Evolutionary conservation across 441 rosid species (phyloP), one percentile per base, ranked within the genome.

Genomic region (Adansonia madagascariensis): DNA sequence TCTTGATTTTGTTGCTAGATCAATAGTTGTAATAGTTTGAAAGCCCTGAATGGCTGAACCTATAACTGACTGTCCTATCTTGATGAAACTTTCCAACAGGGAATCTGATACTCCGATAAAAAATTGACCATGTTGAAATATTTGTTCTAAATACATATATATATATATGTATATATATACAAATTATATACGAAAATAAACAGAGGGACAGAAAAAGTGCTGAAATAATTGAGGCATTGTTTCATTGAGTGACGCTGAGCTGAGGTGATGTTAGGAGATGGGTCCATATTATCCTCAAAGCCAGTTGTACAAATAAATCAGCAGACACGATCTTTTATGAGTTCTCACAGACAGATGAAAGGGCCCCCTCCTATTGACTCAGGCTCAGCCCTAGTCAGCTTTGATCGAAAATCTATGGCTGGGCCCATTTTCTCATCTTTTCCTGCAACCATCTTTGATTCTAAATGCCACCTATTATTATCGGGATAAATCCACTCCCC

Each of bases 221-320:
- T 57, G 66, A 31, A 31, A 62, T 31, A 62, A 62, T 62, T 62
- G 67, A 62, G 67, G 67, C n/a, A 61, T 61, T 61, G 8, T n/a
- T 61, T 24, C 64, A 22, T 8, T 10, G 9, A 24, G 65, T 61
- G 67, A 62, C 44, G 31, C 31, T 27, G 31, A 27, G 44, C 18
- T 62, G 66, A 61, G 43, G 66, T 61, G 66, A 62, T 6, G 66
- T 62, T 27, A 62, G 66, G 18, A 27, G 43, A 61, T 11, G 66
- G 66, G 43, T 39, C 43, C 43, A 39, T 39, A 39, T 39, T 3
- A 39, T 39, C 6, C 43, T 39, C 43, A 39, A 4, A 39, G 4
- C 43, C 43, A 39, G 43, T 39, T 4, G 43, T 39, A 39, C 43
- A 39, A 39, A 39, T 39, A 39, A 39, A 39, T 39, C 43, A 39